phyloP scores from a whole-genome alignment of 78 protist species.

The Capsaspora owczarzaki region DNA sequence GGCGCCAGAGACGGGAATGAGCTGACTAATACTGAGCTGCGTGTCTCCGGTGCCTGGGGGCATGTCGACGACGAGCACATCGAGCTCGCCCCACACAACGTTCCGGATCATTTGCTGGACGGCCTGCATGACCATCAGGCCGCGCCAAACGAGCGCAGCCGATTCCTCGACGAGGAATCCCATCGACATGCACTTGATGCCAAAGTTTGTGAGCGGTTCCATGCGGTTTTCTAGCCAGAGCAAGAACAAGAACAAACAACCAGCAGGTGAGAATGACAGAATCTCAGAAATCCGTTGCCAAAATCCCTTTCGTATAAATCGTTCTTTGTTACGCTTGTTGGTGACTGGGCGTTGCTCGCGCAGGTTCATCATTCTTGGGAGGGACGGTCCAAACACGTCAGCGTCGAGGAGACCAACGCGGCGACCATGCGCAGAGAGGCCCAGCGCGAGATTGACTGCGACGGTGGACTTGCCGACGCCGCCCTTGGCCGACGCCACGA shows the following conservation, averaged over 20 bases:
- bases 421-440: conserved; percentile 15
- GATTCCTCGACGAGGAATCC: conserved; percentile 68
- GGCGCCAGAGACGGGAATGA: conserved; percentile 70
- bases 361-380: conserved; percentile 74
- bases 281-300: too few relatives aligned
- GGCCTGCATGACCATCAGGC: conserved; percentile 77
- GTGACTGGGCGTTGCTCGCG: conserved; percentile 23
- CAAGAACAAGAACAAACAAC: neutral
- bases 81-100: conserved; percentile 83
- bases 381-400: conserved; percentile 85
- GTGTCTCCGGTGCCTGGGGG: conserved; percentile 99
- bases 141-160: conserved; percentile 71
- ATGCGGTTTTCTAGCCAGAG: neutral
- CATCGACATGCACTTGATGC: conserved; percentile 61
- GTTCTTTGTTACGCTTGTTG: too few relatives aligned
- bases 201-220: neutral
- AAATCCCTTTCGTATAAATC: too few relatives aligned
- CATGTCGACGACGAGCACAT: conserved; percentile 84
- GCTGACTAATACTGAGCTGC: conserved; percentile 83
- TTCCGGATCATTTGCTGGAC: conserved; percentile 54
- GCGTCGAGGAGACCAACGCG: conserved; percentile 79
- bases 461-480: conserved; percentile 95
- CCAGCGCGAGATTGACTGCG: conserved; percentile 54
- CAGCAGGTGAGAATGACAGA: too few relatives aligned
- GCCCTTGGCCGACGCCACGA: conserved; percentile 74